phyloP scores from a whole-genome alignment of 1,139 yeast genomes.

The Kodamaea suecica region DNA sequence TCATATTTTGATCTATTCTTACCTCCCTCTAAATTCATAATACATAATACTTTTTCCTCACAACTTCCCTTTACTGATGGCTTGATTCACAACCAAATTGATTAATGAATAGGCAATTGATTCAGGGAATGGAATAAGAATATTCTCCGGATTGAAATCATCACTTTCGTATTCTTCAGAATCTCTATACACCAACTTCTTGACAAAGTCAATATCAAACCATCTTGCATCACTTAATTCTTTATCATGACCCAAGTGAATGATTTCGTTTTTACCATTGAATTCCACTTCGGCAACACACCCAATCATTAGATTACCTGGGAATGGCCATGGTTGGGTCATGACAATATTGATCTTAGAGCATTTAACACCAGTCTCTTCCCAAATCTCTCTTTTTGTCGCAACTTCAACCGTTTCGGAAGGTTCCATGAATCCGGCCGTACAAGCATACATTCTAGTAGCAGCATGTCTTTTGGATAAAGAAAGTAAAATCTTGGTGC shows the following conservation, averaged over 20 bases:
- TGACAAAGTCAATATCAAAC: slow-evolving; percentile 61
- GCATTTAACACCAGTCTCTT: slow-evolving; percentile 84
- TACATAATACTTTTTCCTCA: too few species aligned
- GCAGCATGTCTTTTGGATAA: slow-evolving; percentile 53
- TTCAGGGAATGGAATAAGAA: slow-evolving; percentile 39
- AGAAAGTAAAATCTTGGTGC: slow-evolving; percentile 67
- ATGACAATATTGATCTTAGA: slow-evolving; percentile 56
- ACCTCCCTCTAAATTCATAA: too few species aligned
- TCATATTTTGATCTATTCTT: too few species aligned
- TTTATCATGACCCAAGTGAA: slow-evolving; percentile 76
- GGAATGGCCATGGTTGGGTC: slow-evolving; percentile 97
- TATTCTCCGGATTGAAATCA: slow-evolving; percentile 38
- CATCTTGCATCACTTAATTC: slow-evolving; percentile 84
- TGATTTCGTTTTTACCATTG: slow-evolving; percentile 55
- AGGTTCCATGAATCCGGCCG: slow-evolving; percentile 96
- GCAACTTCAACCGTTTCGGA: slow-evolving; percentile 90
- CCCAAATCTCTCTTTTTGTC: slow-evolving; percentile 88
- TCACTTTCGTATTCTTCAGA: slow-evolving; percentile 17
- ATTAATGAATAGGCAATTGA: slow-evolving; percentile 44
- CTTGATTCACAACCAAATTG: slow-evolving; percentile 44
- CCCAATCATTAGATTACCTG: slow-evolving; percentile 90
- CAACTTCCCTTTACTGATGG: slow-evolving; percentile 11
- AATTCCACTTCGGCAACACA: slow-evolving; percentile 71
- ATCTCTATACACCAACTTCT: slow-evolving; percentile 41
- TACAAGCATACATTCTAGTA: slow-evolving; percentile 65